Percentiles rank a stretch among this genome's conserved stretches.
Evolutionary conservation across 2,329 filamentous ascomycete genomes (phyloP).

Genomic region (Penicillium sp.): DNA sequence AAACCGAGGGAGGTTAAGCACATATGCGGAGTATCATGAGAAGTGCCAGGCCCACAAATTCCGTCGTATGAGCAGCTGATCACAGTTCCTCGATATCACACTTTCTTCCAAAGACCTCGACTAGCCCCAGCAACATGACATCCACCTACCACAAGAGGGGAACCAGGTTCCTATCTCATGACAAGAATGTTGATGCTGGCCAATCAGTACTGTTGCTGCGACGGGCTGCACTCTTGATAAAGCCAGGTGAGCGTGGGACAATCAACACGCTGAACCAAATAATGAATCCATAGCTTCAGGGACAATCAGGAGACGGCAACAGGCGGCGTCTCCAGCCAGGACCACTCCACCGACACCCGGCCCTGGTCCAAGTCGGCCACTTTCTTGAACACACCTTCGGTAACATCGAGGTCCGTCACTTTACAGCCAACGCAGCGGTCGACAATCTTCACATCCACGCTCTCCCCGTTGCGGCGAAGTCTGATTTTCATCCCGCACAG

Average conservation of each 20-base stretch:
- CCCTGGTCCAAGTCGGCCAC: constrained; percentile 50
- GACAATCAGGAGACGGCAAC: constrained; percentile 15
- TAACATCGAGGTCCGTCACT: constrained; percentile 54
- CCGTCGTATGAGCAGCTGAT: too few species aligned
- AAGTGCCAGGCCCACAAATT: too few species aligned
- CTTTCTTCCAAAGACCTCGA: too few species aligned
- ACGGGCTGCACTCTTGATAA: constrained; percentile 40
- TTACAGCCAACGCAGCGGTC: constrained; percentile 63
- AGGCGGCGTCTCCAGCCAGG: constrained; percentile 49
- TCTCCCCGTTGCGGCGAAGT: constrained; percentile 57
- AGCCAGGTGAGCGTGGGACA: constrained; percentile 40
- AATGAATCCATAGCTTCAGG: background rate
- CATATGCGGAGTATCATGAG: too few species aligned
- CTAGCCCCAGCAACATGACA: too few species aligned
- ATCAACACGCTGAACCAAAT: background rate
- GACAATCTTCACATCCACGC: constrained; percentile 65
- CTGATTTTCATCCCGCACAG: constrained; percentile 69
- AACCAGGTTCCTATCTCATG: too few species aligned
- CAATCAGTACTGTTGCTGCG: background rate
- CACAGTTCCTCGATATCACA: too few species aligned
- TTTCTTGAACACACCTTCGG: constrained; percentile 49
- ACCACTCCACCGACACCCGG: constrained; percentile 53
- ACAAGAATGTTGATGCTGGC: too few species aligned
- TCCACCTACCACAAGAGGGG: too few species aligned
- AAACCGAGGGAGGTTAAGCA: too few species aligned